A percentile compares a stretch with the other conserved stretches of the same genome.
Conservation (phyloP, 169 alveolate species). For the Plasmodium falciparum region DNA sequence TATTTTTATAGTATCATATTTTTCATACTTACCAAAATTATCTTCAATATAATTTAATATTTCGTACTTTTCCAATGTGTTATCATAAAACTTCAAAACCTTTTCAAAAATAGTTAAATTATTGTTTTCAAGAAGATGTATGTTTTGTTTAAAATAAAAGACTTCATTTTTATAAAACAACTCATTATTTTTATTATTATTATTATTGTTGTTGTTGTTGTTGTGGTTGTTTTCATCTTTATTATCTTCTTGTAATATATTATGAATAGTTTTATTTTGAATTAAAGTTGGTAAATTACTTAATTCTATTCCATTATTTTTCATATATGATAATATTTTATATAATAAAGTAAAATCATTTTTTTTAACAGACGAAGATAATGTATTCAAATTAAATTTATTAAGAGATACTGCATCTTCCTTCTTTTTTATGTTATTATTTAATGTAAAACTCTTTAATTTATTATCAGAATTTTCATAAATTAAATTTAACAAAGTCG, state of each 20-base stretch:
- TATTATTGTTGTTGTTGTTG: no score
- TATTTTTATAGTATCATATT: neutral
- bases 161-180: constrained; percentile 52
- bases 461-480: constrained; percentile 40
- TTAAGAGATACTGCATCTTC: neutral
- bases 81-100: constrained; percentile 47
- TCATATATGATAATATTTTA: constrained; percentile 52
- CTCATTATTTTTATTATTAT: neutral
- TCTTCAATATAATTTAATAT: constrained; percentile 53
- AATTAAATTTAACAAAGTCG: constrained; percentile 80
- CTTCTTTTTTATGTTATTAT: constrained; percentile 10
- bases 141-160: constrained; percentile 66
- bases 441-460: constrained; percentile 12
- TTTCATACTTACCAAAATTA: constrained; percentile 13
- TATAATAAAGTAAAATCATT: constrained; percentile 21
- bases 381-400: neutral
- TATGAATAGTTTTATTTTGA: constrained; percentile 22
- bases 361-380: constrained; percentile 15
- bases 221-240: neutral
- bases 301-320: constrained; percentile 30
- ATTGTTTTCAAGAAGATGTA: constrained; percentile 49
- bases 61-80: constrained; percentile 37
- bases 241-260: neutral
- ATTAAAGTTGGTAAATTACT: constrained; percentile 7
- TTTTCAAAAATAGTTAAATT: constrained; percentile 66